Evolutionary conservation across 495 filamentous ascomycete genomes (phyloP).

Genomic region (Penicillium herquei): DNA sequence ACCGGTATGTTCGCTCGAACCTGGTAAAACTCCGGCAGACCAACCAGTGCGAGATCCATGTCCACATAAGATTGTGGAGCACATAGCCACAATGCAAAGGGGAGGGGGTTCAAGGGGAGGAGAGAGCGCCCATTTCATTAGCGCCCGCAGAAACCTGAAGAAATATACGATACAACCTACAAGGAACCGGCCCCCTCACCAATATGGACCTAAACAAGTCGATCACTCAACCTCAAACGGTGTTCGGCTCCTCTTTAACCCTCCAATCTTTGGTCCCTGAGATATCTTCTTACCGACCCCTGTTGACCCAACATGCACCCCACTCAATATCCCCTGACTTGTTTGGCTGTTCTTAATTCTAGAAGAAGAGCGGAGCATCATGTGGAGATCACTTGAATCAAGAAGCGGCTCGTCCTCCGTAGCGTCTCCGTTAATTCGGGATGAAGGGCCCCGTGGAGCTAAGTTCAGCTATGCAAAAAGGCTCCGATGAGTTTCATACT

Average conservation of each 20-base stretch:
- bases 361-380: background rate
- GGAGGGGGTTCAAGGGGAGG: no score
- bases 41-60: background rate
- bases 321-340: background rate
- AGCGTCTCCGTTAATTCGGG: background rate
- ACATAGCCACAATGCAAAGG: no score
- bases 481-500: no score
- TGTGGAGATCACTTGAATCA: background rate
- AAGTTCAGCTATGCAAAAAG: no score
- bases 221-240: slow-evolving; percentile 17
- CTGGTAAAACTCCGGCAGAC: background rate
- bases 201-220: slow-evolving; percentile 1
- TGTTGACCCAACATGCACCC: background rate
- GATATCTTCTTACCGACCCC: background rate
- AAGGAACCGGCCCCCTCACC: background rate
- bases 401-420: background rate
- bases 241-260: slow-evolving; percentile 8
- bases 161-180: no score
- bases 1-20: background rate
- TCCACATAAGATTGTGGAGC: no score
- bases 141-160: background rate
- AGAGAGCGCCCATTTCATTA: no score
- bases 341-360: background rate
- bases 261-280: slow-evolving; percentile 10
- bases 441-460: no score